Base-by-base conservation (phyloP, 306 rosid species). In the Rubus idaeus region DNA sequence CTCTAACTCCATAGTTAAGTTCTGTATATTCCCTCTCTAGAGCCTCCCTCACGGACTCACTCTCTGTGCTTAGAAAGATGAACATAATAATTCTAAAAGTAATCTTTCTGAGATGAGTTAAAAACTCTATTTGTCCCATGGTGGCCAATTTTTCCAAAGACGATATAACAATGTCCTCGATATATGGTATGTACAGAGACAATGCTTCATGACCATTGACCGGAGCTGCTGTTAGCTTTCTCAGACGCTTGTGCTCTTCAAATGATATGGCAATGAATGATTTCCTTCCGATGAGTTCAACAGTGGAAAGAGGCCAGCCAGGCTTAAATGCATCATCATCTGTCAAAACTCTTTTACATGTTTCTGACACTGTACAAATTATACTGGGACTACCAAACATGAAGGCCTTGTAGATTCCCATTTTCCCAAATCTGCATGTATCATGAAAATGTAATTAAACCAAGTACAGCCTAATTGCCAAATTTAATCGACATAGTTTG, bases 311-410 rank as follows among this genome's bases (percentile, higher is more conserved):
- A 71, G 98, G 98, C 98, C 98, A 94, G 35, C 98, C 98, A 0
- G 88, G 71, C 63, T 58, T 75, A 44, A 94, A 94, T 14, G 83
- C 84, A 0, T 88, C 93, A 76, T 94, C 98, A 57, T 94, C 97
- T 39, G 90, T 90, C 74, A 94, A 71, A 73, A 92, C 95, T 76
- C 77, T 83, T 80, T 41, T 89, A 79, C 96, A 86, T 73, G 87
- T 73, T 71, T 94, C 98, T 1, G 98, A 82, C 46, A 86, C 68
- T 64, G 97, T 90, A 63, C 91, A 90, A 40, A 94, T 89, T 6
- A 94, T 78, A 78, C 98, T 89, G 2, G 98, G 96, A 35, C 46
- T 85, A 45, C 95, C 93, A 81, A 94, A 92, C 98, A 94, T 92
- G 76, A 89, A 80, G 21, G 78, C 89, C 84, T 92, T 94, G 79